phyloP scores from a whole-genome alignment of 306 rosid genomes.

The Myrica gale region DNA sequence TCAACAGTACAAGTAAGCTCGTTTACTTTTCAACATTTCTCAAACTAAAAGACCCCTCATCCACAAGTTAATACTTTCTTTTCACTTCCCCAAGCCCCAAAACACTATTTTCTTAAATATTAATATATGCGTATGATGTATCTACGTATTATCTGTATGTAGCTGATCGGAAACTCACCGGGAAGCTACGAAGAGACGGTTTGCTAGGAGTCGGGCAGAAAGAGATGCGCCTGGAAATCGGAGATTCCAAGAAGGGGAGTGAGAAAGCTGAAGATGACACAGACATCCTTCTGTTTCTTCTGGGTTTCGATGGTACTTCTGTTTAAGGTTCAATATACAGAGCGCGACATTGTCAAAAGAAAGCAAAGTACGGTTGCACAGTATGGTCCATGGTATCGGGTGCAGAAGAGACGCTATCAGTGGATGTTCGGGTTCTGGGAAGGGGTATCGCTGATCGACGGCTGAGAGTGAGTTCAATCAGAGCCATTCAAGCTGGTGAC shows the following conservation, averaged over 20 bases:
- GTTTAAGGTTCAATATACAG: not conserved
- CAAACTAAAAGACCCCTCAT: not conserved
- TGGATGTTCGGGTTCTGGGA: not conserved
- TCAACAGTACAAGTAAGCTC: not conserved
- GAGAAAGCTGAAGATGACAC: conserved; percentile 39
- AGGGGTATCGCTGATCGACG: not conserved
- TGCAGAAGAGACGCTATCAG: conserved; percentile 11
- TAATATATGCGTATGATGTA: not conserved
- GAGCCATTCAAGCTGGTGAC: too few relatives aligned
- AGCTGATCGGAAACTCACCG: conserved; percentile 36
- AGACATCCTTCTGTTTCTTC: conserved; percentile 34
- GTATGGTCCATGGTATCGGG: conserved; percentile 1
- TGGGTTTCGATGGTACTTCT: not conserved
- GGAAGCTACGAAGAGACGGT: conserved; percentile 23
- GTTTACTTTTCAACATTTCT: not conserved
- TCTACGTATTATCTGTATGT: not conserved
- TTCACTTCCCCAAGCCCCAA: conserved; percentile 12
- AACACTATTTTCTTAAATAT: not conserved
- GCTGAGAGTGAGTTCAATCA: not conserved
- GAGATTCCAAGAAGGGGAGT: conserved; percentile 28
- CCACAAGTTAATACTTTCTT: not conserved
- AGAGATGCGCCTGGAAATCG: conserved; percentile 27
- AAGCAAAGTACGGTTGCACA: conserved; percentile 16
- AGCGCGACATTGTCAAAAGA: not conserved
- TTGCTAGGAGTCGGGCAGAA: conserved; percentile 33